Evolutionary conservation across 768 basidiomycete genomes (phyloP).

Genomic region (Pulveroboletus sp.): DNA sequence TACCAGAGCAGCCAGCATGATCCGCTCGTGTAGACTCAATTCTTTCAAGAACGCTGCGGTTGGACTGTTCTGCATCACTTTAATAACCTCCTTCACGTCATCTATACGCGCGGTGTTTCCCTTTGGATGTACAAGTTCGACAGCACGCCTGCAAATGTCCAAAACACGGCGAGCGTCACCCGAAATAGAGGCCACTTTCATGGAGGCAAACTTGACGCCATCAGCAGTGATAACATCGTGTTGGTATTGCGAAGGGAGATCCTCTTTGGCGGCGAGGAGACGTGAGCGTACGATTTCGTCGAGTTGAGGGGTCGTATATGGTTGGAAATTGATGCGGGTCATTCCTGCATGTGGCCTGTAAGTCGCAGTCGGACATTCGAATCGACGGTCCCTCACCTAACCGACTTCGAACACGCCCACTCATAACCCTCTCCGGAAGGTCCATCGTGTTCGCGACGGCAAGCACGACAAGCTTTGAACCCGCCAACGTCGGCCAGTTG

Average conservation of each 20-base stretch:
- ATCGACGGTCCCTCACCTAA: constrained; percentile 53
- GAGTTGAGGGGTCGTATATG: constrained; percentile 77
- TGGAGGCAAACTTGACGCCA: constrained; percentile 83
- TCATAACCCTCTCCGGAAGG: constrained; percentile 90
- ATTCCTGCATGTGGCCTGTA: constrained; percentile 62
- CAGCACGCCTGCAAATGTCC: constrained; percentile 90
- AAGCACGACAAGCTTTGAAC: constrained; percentile 88
- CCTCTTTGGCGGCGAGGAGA: constrained; percentile 53
- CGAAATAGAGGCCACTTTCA: constrained; percentile 72
- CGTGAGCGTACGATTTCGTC: constrained; percentile 85
- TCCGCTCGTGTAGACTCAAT: constrained; percentile 82
- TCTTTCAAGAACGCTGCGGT: constrained; percentile 78
- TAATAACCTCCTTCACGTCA: constrained; percentile 77
- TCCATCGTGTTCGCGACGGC: constrained; percentile 99
- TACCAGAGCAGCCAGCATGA: constrained; percentile 81
- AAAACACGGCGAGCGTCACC: constrained; percentile 92
- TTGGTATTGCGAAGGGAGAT: constrained; percentile 42
- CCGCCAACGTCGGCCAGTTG: constrained; percentile 93
- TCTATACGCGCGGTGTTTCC: constrained; percentile 54
- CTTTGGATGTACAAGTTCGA: constrained; percentile 65
- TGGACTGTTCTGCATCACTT: constrained; percentile 87
- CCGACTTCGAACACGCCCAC: constrained; percentile 86
- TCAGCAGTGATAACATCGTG: constrained; percentile 58
- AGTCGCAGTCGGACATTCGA: neutral
- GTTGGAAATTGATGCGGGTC: constrained; percentile 88